Evolutionary conservation across 2,329 filamentous ascomycete species (phyloP).

Genomic region (Alternaria hordeiaustralica): DNA sequence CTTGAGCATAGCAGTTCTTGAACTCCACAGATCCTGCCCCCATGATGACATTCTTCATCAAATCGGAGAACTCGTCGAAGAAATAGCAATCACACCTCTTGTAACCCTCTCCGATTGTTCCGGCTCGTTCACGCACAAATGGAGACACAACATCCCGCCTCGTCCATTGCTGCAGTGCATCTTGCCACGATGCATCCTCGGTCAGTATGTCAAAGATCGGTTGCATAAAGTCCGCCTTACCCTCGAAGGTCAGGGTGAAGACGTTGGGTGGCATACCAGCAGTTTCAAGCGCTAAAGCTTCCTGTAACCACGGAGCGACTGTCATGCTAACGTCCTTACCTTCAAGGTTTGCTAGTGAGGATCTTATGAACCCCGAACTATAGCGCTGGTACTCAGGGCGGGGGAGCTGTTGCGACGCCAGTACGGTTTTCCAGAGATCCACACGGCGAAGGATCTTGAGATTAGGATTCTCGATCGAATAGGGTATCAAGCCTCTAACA

Average conservation of each 20-base stretch:
- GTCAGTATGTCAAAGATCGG: background rate
- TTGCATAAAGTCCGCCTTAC: background rate
- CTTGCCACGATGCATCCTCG: background rate
- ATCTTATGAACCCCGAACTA: background rate
- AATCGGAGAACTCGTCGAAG: background rate
- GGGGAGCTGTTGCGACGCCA: background rate
- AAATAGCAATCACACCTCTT: background rate
- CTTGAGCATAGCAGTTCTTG: background rate
- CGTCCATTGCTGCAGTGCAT: background rate
- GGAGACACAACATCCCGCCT: background rate
- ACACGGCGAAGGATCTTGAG: background rate
- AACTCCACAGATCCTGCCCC: background rate
- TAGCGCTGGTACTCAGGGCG: background rate
- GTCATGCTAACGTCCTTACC: background rate
- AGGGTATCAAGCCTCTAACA: background rate
- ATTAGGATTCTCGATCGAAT: background rate
- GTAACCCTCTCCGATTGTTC: background rate
- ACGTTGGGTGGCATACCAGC: background rate
- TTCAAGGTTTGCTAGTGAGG: background rate
- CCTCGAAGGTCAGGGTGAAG: background rate
- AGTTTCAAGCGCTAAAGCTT: background rate
- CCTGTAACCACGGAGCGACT: background rate
- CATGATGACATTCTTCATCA: background rate
- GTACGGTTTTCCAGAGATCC: background rate
- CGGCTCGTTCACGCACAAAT: too few species aligned